These are phyloP conservation scores for Hymenoscyphus albidus DNA, from an alignment of 2,329 filamentous ascomycete species.

Conservation along the genomic window DNA sequence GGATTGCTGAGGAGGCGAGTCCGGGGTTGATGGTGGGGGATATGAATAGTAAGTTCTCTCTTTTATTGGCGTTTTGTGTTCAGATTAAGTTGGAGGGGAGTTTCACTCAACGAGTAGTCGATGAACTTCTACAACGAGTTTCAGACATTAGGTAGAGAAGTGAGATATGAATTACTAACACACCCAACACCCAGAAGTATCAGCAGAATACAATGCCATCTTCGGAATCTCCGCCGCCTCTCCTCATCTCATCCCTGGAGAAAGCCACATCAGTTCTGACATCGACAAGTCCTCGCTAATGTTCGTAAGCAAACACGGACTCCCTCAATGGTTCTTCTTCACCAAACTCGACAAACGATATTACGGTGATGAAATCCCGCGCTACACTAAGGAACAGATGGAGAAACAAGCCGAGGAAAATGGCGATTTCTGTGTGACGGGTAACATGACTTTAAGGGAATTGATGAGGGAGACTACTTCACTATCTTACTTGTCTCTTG, in stretches of 20 bases:
- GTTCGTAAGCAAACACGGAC: constrained; percentile 16
- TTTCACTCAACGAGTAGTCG: too few relatives aligned
- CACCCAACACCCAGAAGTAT: constrained; percentile 18
- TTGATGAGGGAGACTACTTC: constrained; percentile 13
- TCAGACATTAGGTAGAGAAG: too few relatives aligned
- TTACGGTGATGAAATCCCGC: constrained; percentile 18
- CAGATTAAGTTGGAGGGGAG: not conserved
- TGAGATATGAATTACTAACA: not conserved
- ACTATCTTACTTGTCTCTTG: constrained; percentile 17
- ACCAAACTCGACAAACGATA: constrained; percentile 20
- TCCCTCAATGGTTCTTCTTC: constrained; percentile 27
- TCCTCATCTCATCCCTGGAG: constrained; percentile 15
- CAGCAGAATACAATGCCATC: constrained; percentile 27
- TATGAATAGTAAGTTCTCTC: constrained; percentile 17
- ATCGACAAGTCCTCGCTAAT: constrained; percentile 22
- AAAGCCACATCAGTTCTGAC: constrained; percentile 14
- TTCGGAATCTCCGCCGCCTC: constrained; percentile 24
- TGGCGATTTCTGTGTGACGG: constrained; percentile 18
- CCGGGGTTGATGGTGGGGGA: constrained; percentile 20
- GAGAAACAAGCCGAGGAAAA: constrained; percentile 13
- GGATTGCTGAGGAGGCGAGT: constrained; percentile 26
- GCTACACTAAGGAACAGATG: constrained; percentile 19
- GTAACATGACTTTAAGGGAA: constrained; percentile 17
- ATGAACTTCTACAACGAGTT: too few relatives aligned
- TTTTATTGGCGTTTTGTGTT: not conserved